Evolutionary conservation across 352 stramenopile genomes (phyloP).

Genomic region (Pythium folliculosum): DNA sequence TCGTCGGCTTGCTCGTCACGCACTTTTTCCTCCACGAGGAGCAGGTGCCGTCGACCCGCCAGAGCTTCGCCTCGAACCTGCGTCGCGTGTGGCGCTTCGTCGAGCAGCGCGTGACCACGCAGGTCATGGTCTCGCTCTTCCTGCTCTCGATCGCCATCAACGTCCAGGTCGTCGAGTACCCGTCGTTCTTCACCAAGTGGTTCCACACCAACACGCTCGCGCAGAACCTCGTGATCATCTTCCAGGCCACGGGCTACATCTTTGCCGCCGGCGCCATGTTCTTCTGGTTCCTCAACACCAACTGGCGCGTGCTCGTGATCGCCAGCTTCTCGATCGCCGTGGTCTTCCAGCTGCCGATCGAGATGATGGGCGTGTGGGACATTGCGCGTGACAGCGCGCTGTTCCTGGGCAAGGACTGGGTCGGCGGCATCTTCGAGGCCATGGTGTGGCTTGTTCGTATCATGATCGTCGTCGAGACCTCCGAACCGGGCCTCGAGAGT

Average conservation of each 20-base stretch:
- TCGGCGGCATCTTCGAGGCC: constrained; percentile 22
- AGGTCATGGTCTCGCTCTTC: constrained; percentile 32
- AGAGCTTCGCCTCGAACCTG: constrained; percentile 26
- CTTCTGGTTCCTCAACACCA: constrained; percentile 31
- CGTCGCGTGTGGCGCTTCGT: constrained; percentile 31
- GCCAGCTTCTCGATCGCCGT: constrained; percentile 11
- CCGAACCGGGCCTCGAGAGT: constrained; percentile 27
- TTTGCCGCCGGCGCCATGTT: constrained; percentile 15
- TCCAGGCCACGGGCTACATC: constrained; percentile 21
- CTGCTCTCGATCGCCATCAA: constrained; percentile 14
- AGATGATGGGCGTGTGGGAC: constrained; percentile 23
- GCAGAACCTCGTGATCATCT: constrained; percentile 24
- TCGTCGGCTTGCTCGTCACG: constrained; percentile 20
- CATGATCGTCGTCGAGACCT: constrained; percentile 24
- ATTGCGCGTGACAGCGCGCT: constrained; percentile 24
- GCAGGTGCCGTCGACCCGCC: constrained; percentile 16
- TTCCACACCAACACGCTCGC: constrained; percentile 19
- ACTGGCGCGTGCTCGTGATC: constrained; percentile 29
- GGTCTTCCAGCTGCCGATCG: constrained; percentile 19
- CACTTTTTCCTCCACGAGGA: constrained; percentile 26
- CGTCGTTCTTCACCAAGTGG: constrained; percentile 15
- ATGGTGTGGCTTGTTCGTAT: constrained; percentile 15
- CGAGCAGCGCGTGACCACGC: constrained; percentile 28
- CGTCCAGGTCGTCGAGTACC: constrained; percentile 21
- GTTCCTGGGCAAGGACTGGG: constrained; percentile 23